phyloP scores from a whole-genome alignment of 768 basidiomycete genomes.

The Tephrocybe sp. region DNA sequence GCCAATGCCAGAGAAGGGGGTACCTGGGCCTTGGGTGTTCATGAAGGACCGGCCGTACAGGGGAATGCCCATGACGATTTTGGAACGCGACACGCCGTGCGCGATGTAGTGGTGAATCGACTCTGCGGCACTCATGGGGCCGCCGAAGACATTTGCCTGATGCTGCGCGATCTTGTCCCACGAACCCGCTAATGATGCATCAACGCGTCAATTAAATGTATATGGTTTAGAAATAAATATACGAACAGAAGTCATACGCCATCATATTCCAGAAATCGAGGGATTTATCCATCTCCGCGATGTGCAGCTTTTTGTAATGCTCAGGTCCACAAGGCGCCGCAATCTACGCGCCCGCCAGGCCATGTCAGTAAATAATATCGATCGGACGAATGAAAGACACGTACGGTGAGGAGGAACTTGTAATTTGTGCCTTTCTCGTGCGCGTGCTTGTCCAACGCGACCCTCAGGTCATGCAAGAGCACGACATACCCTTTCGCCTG shows the following conservation, averaged over 20 bases:
- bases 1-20: conserved; percentile 79
- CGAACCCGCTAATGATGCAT: conserved; percentile 68
- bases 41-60: conserved; percentile 92
- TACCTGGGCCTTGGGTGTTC: conserved; percentile 80
- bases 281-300: conserved; percentile 82
- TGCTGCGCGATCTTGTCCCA: conserved; percentile 75
- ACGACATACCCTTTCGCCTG: conserved; percentile 85
- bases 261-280: conserved; percentile 99
- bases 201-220: not conserved
- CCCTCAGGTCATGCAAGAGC: conserved; percentile 74
- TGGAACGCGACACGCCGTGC: conserved; percentile 72
- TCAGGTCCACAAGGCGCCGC: conserved; percentile 91
- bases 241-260: conserved; percentile 83
- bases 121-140: conserved; percentile 58
- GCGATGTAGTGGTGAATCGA: conserved; percentile 70
- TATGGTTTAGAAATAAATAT: not conserved
- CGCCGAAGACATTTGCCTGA: conserved; percentile 84
- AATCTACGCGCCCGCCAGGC: conserved; percentile 45
- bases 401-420: conserved; percentile 73
- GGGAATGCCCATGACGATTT: conserved; percentile 89
- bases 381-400: conserved; percentile 22
- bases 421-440: conserved; percentile 52
- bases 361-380: not conserved
- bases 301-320: conserved; percentile 77
- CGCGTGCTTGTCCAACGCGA: conserved; percentile 76